A percentile compares a stretch with the other conserved stretches of the same genome.
These are phyloP conservation scores for Salicornia ramosissima DNA, from an alignment of 148 eudicot species.

Conservation along the genomic window DNA sequence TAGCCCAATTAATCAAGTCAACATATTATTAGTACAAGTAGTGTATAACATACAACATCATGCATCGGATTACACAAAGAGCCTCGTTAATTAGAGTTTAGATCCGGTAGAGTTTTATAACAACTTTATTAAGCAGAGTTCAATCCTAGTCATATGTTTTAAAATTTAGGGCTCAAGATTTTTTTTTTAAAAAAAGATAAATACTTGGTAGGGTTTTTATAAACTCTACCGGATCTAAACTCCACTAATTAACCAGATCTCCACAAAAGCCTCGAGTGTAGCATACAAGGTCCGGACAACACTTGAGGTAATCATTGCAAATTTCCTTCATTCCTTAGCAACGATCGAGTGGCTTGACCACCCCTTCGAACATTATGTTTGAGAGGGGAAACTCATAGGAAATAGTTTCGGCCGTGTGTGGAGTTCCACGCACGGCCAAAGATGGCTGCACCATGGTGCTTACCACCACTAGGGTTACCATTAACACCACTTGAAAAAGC, in stretches of 20 bases:
- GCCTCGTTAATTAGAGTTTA: too few species aligned
- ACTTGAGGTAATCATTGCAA: background rate
- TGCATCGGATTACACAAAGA: too few species aligned
- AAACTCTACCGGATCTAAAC: too few species aligned
- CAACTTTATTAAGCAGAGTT: too few species aligned
- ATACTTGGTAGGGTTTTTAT: too few species aligned
- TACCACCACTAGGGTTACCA: background rate
- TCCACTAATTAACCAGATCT: background rate
- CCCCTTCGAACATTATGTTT: background rate
- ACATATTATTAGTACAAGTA: too few species aligned
- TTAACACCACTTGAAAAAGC: background rate
- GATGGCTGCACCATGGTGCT: background rate
- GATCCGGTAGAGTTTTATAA: too few species aligned
- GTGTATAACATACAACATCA: too few species aligned
- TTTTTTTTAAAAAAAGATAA: too few species aligned
- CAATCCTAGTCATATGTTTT: too few species aligned
- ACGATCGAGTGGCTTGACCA: background rate
- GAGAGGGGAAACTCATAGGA: background rate
- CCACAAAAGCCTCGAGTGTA: background rate
- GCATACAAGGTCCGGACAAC: conserved; percentile 1
- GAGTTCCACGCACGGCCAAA: background rate
- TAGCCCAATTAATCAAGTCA: too few species aligned
- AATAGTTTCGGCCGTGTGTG: background rate
- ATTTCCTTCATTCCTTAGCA: background rate
- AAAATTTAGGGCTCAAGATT: too few species aligned